Percentiles rank a stretch among this genome's conserved stretches.
These are phyloP conservation scores for Penicillium sp. DNA, from an alignment of 2,329 filamentous ascomycete species.

Conservation along the genomic window DNA sequence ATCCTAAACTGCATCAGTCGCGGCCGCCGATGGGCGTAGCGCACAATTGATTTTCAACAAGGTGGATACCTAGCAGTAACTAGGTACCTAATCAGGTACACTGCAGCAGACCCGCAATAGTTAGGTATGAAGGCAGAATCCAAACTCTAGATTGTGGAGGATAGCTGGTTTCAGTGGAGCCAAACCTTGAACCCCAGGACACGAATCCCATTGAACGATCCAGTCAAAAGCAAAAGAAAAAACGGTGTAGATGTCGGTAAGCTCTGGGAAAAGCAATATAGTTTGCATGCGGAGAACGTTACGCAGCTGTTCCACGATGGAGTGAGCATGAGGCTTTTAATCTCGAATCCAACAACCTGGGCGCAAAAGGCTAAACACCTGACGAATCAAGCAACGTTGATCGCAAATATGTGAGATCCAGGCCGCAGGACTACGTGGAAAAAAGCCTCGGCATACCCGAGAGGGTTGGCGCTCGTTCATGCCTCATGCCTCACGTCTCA, in stretches of 20 bases:
- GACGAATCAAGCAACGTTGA: background rate
- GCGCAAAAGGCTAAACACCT: background rate
- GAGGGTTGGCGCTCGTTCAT: constrained; percentile 8
- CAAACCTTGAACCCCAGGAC: background rate
- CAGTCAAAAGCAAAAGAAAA: background rate
- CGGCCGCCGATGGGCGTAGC: background rate
- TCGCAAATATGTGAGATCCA: background rate
- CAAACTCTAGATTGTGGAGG: background rate
- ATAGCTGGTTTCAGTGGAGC: background rate
- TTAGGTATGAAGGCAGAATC: background rate
- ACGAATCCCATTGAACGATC: background rate
- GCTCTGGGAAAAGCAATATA: background rate
- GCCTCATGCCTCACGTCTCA: constrained; percentile 10
- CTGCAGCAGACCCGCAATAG: background rate
- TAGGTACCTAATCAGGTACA: background rate
- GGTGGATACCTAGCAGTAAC: background rate
- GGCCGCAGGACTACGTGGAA: background rate
- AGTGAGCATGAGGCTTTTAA: background rate
- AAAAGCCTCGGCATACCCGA: constrained; percentile 1
- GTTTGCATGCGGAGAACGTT: background rate
- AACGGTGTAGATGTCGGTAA: background rate
- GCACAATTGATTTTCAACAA: background rate
- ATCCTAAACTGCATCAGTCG: background rate
- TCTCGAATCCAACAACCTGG: background rate
- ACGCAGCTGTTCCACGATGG: background rate